phyloP scores from a whole-genome alignment of 2,329 filamentous ascomycete genomes.

The Emergomyces orientalis region DNA sequence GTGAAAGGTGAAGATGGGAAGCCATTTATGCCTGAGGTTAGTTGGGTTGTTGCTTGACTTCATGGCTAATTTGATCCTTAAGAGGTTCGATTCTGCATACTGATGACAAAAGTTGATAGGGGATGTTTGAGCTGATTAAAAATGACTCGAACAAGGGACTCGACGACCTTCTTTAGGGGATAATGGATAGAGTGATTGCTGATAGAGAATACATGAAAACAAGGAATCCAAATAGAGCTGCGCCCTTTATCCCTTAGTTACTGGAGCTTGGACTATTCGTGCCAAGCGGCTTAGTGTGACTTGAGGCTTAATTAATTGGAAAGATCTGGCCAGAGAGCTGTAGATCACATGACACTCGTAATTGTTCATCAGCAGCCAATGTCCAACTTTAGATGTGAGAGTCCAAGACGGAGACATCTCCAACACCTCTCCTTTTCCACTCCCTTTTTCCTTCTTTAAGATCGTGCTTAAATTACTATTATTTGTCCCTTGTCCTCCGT shows the following conservation, averaged over 20 bases:
- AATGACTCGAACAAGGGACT: constrained; percentile 90
- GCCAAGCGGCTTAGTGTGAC: background rate
- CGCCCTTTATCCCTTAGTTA: too few species aligned
- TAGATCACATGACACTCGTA: background rate
- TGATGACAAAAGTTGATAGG: constrained; percentile 44
- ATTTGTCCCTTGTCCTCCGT: background rate
- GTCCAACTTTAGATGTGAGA: too few species aligned
- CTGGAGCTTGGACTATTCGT: too few species aligned
- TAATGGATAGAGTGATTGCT: background rate
- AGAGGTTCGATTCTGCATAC: too few species aligned
- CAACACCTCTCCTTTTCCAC: too few species aligned
- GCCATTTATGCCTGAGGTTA: constrained; percentile 83
- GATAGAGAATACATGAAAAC: background rate
- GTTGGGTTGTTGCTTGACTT: constrained; percentile 10
- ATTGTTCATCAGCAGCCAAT: too few species aligned
- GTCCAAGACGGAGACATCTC: too few species aligned
- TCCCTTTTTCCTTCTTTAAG: background rate
- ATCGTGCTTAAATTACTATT: background rate
- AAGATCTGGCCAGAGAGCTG: background rate
- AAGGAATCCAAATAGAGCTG: background rate
- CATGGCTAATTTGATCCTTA: too few species aligned
- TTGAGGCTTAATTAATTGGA: background rate
- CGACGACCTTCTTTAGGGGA: constrained; percentile 63
- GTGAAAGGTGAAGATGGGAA: constrained; percentile 65
- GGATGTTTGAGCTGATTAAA: constrained; percentile 89